phyloP scores from a whole-genome alignment of 2,329 filamentous ascomycete genomes.

The Verticillium longisporum region DNA sequence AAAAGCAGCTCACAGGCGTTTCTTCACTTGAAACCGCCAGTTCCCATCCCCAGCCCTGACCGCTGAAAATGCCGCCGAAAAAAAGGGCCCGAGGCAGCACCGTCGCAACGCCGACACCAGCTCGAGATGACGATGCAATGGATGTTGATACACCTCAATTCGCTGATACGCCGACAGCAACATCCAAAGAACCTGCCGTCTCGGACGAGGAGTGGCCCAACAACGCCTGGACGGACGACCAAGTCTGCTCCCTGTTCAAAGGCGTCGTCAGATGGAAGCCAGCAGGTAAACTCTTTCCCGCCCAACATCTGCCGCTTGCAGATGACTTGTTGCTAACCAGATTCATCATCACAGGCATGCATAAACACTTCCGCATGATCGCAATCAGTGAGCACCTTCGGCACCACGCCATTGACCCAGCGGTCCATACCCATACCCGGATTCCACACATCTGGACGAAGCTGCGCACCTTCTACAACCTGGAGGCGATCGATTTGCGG shows the following conservation, averaged over 20 bases:
- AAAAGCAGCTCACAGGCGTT: not conserved
- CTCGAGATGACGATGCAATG: constrained; percentile 53
- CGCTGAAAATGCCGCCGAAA: constrained; percentile 54
- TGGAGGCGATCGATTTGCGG: constrained; percentile 78
- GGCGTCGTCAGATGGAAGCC: constrained; percentile 92
- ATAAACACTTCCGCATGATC: constrained; percentile 90
- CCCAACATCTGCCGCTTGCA: not conserved
- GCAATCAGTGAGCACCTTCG: constrained; percentile 74
- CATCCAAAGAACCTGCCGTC: constrained; percentile 31
- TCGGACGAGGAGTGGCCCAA: constrained; percentile 32
- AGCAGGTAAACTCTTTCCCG: constrained; percentile 53
- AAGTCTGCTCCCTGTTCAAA: constrained; percentile 88
- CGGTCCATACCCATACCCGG: constrained; percentile 68
- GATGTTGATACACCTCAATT: constrained; percentile 49
- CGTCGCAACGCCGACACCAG: constrained; percentile 48
- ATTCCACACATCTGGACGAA: constrained; percentile 92
- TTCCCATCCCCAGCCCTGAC: not conserved
- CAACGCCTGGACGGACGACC: constrained; percentile 91
- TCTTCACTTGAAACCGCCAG: not conserved
- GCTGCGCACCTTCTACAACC: constrained; percentile 74
- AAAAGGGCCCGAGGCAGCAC: constrained; percentile 57
- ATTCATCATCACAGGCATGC: constrained; percentile 56
- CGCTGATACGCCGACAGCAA: constrained; percentile 40
- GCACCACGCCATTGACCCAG: constrained; percentile 71
- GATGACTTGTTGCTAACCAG: constrained; percentile 12